phyloP scores from a whole-genome alignment of 495 filamentous ascomycete species.

The Cetradonia linearis region DNA sequence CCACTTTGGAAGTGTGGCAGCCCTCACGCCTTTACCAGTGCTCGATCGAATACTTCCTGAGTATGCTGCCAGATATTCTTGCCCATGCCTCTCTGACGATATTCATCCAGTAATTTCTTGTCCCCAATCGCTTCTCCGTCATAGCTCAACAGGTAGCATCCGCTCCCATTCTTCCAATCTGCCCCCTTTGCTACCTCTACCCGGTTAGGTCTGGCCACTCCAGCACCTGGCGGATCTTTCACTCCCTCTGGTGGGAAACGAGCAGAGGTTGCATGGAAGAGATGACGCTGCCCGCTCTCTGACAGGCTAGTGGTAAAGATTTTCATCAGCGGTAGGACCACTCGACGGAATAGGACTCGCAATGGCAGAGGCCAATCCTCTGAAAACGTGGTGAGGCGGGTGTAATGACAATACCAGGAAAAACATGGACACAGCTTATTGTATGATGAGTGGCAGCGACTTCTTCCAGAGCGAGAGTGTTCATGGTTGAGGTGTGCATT shows the following conservation, averaged over 20 bases:
- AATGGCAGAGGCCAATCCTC: conserved; percentile 11
- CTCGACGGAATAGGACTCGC: neutral
- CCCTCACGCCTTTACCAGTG: neutral
- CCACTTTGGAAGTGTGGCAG: neutral
- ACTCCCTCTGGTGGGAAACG: conserved; percentile 33
- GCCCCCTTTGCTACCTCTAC: conserved; percentile 24
- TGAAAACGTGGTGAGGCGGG: conserved; percentile 2
- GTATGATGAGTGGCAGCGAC: conserved; percentile 25
- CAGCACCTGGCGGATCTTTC: conserved; percentile 8
- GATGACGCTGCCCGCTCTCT: conserved; percentile 46
- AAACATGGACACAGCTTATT: conserved; percentile 33
- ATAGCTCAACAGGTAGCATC: conserved; percentile 32
- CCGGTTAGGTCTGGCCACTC: conserved; percentile 19
- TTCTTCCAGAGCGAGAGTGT: conserved; percentile 29
- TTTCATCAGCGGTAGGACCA: conserved; percentile 3
- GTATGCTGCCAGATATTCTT: conserved; percentile 34
- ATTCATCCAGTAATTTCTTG: conserved; percentile 25
- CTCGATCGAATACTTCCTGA: conserved; percentile 28
- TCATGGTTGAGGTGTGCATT: conserved; percentile 28
- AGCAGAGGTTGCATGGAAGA: conserved; percentile 44
- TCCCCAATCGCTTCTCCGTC: conserved; percentile 29
- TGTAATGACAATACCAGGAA: conserved; percentile 34
- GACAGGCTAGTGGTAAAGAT: conserved; percentile 23
- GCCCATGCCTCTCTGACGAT: conserved; percentile 26
- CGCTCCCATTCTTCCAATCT: conserved; percentile 29